phyloP scores from a whole-genome alignment of 2,329 filamentous ascomycete genomes.

The Hymenoscyphus infarciens region DNA sequence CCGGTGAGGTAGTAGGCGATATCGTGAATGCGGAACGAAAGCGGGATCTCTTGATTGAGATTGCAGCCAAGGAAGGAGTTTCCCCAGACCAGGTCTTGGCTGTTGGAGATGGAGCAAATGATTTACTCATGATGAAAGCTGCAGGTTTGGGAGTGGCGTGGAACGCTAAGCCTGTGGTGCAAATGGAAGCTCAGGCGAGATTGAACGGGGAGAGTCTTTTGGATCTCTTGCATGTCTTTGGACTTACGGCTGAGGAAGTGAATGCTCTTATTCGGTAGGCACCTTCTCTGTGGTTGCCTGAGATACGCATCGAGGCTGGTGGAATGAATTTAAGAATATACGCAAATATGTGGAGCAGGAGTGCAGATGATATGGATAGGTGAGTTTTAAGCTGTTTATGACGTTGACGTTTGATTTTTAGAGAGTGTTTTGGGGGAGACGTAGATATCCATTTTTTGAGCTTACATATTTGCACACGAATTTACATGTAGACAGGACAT shows the following conservation, averaged over 20 bases:
- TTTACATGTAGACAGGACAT: neutral
- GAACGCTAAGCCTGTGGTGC: conserved; percentile 79
- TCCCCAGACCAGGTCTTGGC: conserved; percentile 65
- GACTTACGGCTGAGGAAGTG: conserved; percentile 66
- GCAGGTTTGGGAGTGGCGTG: conserved; percentile 78
- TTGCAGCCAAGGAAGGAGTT: conserved; percentile 65
- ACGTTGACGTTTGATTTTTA: conserved; percentile 1
- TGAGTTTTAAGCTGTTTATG: neutral
- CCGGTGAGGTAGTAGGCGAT: conserved; percentile 66
- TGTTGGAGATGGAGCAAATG: conserved; percentile 79
- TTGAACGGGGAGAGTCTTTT: conserved; percentile 68
- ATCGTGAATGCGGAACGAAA: conserved; percentile 79
- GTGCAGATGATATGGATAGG: neutral
- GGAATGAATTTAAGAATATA: neutral
- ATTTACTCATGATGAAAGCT: conserved; percentile 72
- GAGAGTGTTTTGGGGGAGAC: neutral
- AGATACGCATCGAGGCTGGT: neutral
- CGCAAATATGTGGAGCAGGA: neutral
- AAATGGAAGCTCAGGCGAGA: conserved; percentile 69
- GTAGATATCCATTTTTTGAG: neutral
- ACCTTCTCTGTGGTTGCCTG: neutral
- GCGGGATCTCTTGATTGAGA: conserved; percentile 65
- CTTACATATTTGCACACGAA: neutral
- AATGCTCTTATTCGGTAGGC: conserved; percentile 1
- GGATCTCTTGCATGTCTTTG: conserved; percentile 72